Conservation (phyloP, 2,329 filamentous ascomycete species). For the Aspergillus sp. region DNA sequence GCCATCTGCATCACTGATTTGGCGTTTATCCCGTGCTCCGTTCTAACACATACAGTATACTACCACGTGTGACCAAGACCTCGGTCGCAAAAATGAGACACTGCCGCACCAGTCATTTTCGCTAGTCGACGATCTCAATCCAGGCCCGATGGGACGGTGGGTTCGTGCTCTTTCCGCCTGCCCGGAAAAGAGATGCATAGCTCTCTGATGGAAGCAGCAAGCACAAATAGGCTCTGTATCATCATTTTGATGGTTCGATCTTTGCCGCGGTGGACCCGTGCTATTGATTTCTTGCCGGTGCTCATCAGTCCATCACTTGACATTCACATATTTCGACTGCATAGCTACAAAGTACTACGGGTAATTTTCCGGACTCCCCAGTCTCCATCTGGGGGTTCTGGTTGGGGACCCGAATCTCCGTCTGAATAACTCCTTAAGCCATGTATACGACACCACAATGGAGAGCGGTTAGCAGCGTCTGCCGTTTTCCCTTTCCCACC, state of each 20-base stretch:
- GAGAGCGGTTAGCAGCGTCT: too few relatives aligned
- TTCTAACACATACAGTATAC: not conserved
- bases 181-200: not conserved
- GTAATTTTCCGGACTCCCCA: too few relatives aligned
- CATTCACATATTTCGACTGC: not conserved
- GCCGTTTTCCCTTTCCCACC: too few relatives aligned
- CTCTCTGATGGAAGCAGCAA: not conserved
- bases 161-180: not conserved
- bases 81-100: not conserved
- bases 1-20: not conserved
- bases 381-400: too few relatives aligned
- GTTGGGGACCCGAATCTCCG: too few relatives aligned
- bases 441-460: too few relatives aligned
- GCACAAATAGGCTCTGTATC: not conserved
- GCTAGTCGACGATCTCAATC: constrained; percentile 4
- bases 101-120: not conserved
- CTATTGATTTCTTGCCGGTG: not conserved
- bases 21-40: too few relatives aligned
- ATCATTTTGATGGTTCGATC: not conserved
- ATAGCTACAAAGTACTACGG: not conserved
- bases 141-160: not conserved
- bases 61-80: not conserved
- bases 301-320: too few relatives aligned
- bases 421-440: too few relatives aligned
- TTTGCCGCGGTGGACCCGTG: not conserved